phyloP scores from a whole-genome alignment of 306 rosid genomes.

The Dalbergia oliveri region DNA sequence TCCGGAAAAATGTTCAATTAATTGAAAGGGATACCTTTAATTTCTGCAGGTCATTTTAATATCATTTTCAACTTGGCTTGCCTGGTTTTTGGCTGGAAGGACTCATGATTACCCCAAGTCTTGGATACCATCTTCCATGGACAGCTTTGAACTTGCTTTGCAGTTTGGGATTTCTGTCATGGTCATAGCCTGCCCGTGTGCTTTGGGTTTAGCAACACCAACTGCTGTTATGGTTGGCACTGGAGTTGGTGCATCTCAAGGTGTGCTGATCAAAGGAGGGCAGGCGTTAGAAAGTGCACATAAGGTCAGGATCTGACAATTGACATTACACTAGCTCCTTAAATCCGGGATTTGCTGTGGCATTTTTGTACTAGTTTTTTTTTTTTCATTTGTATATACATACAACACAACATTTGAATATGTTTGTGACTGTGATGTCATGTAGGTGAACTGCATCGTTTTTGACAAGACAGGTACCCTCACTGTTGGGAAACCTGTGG shows the following conservation, averaged over 20 bases:
- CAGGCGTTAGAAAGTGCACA: conserved; percentile 81
- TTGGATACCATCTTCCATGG: conserved; percentile 76
- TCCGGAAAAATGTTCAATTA: neutral
- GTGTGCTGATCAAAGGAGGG: conserved; percentile 86
- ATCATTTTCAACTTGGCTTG: conserved; percentile 72
- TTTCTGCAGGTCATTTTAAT: conserved; percentile 63
- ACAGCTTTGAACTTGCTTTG: conserved; percentile 79
- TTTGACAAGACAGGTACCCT: conserved; percentile 92
- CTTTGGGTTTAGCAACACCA: conserved; percentile 89
- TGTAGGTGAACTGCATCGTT: conserved; percentile 77
- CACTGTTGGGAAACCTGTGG: conserved; percentile 77
- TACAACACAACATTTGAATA: neutral
- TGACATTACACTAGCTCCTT: neutral
- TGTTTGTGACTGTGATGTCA: neutral
- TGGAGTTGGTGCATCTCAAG: conserved; percentile 88
- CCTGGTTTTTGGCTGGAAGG: conserved; percentile 77
- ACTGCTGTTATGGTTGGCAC: conserved; percentile 92
- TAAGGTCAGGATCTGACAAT: conserved; percentile 58
- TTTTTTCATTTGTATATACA: neutral
- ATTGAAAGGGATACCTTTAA: conserved; percentile 14
- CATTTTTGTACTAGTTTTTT: neutral
- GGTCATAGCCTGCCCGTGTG: conserved; percentile 96
- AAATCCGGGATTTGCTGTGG: neutral
- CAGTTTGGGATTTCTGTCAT: conserved; percentile 88
- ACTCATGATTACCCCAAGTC: conserved; percentile 66